Evolutionary conservation across 768 basidiomycete species (phyloP).

Genomic region (Boletus fagicola): DNA sequence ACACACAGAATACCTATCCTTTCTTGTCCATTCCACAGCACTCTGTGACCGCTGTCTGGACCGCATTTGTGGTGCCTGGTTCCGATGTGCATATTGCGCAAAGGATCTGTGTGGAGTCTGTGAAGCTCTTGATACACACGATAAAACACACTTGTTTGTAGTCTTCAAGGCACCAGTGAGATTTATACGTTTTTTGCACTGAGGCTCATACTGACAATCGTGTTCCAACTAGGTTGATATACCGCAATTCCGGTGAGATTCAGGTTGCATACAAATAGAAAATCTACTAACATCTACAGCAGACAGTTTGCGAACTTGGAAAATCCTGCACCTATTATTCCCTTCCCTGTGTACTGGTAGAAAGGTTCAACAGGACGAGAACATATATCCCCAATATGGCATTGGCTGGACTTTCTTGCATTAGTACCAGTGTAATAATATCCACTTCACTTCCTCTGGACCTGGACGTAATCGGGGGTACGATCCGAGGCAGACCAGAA

Average conservation of each 20-base stretch:
- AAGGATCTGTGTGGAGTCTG: slow-evolving; percentile 87
- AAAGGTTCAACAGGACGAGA: not conserved
- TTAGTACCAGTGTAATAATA: slow-evolving; percentile 2
- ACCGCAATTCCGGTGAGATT: slow-evolving; percentile 61
- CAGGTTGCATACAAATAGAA: not conserved
- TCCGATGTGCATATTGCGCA: slow-evolving; percentile 83
- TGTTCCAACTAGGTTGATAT: slow-evolving; percentile 60
- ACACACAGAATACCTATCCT: slow-evolving; percentile 56
- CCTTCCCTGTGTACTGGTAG: slow-evolving; percentile 57
- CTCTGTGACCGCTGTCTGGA: slow-evolving; percentile 86
- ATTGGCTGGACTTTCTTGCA: slow-evolving; percentile 6
- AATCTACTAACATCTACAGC: slow-evolving; percentile 10
- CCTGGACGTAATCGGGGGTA: not conserved
- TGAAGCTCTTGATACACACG: slow-evolving; percentile 77
- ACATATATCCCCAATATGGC: not conserved
- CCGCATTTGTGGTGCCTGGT: slow-evolving; percentile 85
- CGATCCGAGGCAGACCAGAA: not conserved
- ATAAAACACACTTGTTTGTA: slow-evolving; percentile 79
- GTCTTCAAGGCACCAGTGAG: slow-evolving; percentile 82
- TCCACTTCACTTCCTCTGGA: not conserved
- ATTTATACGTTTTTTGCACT: not conserved
- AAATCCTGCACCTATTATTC: slow-evolving; percentile 59
- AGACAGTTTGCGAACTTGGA: slow-evolving; percentile 61
- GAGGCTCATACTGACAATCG: slow-evolving; percentile 4
- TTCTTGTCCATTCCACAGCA: slow-evolving; percentile 61